Conservation (phyloP, 1,139 yeast species). For the Yamadazyma trypodendri region DNA sequence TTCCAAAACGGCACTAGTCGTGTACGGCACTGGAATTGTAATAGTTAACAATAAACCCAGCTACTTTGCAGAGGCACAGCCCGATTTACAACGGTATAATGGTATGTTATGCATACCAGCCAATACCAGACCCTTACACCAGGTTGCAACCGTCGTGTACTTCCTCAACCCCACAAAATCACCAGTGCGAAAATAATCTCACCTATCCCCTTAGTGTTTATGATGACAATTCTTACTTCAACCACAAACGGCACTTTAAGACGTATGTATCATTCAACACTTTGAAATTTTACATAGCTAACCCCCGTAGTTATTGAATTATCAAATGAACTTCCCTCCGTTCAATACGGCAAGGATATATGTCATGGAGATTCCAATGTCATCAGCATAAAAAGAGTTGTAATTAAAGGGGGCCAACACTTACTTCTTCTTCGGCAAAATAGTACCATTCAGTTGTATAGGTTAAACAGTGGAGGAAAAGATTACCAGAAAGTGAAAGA, state of each 20-base stretch:
- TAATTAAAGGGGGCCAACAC: constrained; percentile 18
- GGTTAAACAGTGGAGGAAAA: constrained; percentile 12
- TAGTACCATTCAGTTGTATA: constrained; percentile 35
- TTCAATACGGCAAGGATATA: constrained; percentile 6
- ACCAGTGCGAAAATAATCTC: not conserved
- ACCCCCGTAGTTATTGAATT: constrained; percentile 1
- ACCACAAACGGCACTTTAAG: not conserved
- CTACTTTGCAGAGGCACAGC: too few relatives aligned
- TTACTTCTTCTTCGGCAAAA: constrained; percentile 27
- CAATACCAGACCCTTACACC: too few relatives aligned
- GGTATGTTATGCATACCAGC: too few relatives aligned
- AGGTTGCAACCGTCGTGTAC: not conserved
- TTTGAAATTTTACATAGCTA: not conserved
- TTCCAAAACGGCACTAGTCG: too few relatives aligned
- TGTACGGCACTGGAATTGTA: too few relatives aligned
- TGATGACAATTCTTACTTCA: not conserved
- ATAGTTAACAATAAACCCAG: too few relatives aligned
- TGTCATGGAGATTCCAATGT: constrained; percentile 8
- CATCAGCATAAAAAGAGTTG: constrained; percentile 7
- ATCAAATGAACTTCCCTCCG: not conserved
- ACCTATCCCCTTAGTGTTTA: not conserved
- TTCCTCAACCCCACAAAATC: constrained; percentile 1
- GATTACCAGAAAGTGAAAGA: constrained; percentile 31
- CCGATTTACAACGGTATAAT: too few relatives aligned
- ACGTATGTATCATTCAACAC: not conserved